Evolutionary conservation across 176 grass and related monocot genomes (phyloP).

Genomic region (Eragrostis nindensis): DNA sequence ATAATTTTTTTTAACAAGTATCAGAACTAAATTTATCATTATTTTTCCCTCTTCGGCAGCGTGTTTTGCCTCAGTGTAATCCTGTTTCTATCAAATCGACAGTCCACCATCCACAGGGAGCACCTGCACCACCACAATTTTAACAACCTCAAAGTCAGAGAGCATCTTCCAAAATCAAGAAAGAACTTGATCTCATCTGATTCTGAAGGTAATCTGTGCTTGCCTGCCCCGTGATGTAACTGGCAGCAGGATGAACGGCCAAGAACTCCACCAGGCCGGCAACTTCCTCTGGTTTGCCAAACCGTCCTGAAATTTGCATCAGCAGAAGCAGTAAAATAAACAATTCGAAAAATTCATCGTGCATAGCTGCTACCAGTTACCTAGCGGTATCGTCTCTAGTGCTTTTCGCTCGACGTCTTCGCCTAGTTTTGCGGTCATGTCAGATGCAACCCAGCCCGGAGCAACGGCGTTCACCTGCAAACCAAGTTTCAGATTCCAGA

Average conservation of each 20-base stretch:
- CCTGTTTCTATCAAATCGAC: constrained; percentile 55
- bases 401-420: constrained; percentile 80
- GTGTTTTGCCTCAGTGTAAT: too few species aligned
- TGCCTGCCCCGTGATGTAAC: constrained; percentile 61
- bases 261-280: constrained; percentile 62
- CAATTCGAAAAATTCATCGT: too few species aligned
- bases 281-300: constrained; percentile 64
- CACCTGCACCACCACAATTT: constrained; percentile 51
- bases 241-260: constrained; percentile 61
- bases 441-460: constrained; percentile 84
- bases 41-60: too few species aligned
- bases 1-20: too few species aligned
- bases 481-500: background rate
- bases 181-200: background rate
- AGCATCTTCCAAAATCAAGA: too few species aligned
- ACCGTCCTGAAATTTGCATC: constrained; percentile 53
- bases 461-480: constrained; percentile 83
- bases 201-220: background rate
- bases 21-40: too few species aligned
- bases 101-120: constrained; percentile 85
- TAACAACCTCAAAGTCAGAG: background rate
- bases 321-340: background rate
- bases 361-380: constrained; percentile 21
- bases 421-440: constrained; percentile 80
- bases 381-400: constrained; percentile 75